Percentiles rank a stretch among this genome's conserved stretches.
These are phyloP conservation scores for Boehmeria nivea DNA, from an alignment of 306 rosid genomes.

Conservation along the genomic window DNA sequence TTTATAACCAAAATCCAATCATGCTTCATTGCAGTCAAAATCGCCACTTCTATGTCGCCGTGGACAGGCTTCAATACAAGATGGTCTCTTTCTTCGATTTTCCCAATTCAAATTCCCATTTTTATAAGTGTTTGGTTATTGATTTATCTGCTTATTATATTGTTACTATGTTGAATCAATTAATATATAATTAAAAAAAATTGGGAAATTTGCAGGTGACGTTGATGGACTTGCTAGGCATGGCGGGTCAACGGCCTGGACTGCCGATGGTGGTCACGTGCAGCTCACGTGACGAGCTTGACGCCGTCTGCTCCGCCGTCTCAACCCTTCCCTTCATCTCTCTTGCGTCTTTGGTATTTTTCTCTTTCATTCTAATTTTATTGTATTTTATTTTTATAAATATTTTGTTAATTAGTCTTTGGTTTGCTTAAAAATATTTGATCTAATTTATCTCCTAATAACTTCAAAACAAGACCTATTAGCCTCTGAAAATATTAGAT, in stretches of 20 bases:
- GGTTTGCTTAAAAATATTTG: too few relatives aligned
- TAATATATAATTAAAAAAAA: too few relatives aligned
- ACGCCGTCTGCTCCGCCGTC: conserved; percentile 63
- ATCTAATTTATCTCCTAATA: too few relatives aligned
- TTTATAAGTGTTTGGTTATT: too few relatives aligned
- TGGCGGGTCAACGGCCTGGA: conserved; percentile 62
- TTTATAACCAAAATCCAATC: not conserved
- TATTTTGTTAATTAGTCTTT: too few relatives aligned
- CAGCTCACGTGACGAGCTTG: conserved; percentile 84
- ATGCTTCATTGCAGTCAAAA: conserved; percentile 36
- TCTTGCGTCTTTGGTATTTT: conserved; percentile 51
- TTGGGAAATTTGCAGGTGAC: conserved; percentile 47
- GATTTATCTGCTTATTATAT: not conserved
- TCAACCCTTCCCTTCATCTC: conserved; percentile 57
- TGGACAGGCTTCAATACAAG: conserved; percentile 76
- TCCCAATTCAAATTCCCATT: too few relatives aligned
- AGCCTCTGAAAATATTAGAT: too few relatives aligned
- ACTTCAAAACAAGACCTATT: too few relatives aligned
- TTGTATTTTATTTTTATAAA: too few relatives aligned
- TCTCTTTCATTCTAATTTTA: not conserved
- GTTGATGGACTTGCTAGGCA: conserved; percentile 57
- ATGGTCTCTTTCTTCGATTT: conserved; percentile 34
- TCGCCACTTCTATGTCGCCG: conserved; percentile 84
- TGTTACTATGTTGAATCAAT: not conserved
- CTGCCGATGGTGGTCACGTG: conserved; percentile 73